These are phyloP conservation scores for Paratrypanosoma confusum DNA, from an alignment of 208 protist genomes.

Conservation along the genomic window DNA sequence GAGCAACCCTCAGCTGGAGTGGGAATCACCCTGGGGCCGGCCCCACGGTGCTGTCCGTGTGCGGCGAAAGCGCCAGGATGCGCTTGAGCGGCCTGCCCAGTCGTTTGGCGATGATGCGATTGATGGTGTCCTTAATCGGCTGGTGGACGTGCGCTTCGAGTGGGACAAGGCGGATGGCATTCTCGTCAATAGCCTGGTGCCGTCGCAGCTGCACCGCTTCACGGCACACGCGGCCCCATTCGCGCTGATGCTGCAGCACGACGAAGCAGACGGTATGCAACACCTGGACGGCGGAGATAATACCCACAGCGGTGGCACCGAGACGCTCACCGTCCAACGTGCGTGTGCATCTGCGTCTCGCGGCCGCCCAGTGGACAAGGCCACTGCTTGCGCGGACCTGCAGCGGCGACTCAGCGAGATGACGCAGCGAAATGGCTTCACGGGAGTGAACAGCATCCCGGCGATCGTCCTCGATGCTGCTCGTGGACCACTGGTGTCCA, in stretches of 20 bases:
- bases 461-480: constrained; percentile 52
- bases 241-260: too few species aligned
- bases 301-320: too few species aligned
- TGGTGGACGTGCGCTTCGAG: constrained; percentile 67
- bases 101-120: constrained; percentile 58
- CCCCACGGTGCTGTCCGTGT: constrained; percentile 13
- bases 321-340: too few species aligned
- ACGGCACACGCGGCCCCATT: constrained; percentile 59
- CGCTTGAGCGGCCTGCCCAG: constrained; percentile 33
- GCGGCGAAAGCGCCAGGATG: constrained; percentile 47
- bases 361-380: too few species aligned
- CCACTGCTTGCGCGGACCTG: too few species aligned
- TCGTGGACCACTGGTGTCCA: constrained; percentile 61
- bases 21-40: constrained; percentile 54
- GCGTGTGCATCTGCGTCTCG: too few species aligned
- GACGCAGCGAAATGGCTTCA: too few species aligned
- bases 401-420: too few species aligned
- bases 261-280: too few species aligned
- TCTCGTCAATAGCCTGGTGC: constrained; percentile 43
- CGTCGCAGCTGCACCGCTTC: constrained; percentile 24
- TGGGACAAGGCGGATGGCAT: constrained; percentile 78
- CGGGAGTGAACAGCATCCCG: constrained; percentile 63
- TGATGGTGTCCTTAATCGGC: constrained; percentile 34
- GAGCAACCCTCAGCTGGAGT: constrained; percentile 36
- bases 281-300: too few species aligned